Percentiles rank a stretch among this genome's conserved stretches.
phyloP scores from a whole-genome alignment of 2,329 filamentous ascomycete species.

The Fusarium praegraminearum region DNA sequence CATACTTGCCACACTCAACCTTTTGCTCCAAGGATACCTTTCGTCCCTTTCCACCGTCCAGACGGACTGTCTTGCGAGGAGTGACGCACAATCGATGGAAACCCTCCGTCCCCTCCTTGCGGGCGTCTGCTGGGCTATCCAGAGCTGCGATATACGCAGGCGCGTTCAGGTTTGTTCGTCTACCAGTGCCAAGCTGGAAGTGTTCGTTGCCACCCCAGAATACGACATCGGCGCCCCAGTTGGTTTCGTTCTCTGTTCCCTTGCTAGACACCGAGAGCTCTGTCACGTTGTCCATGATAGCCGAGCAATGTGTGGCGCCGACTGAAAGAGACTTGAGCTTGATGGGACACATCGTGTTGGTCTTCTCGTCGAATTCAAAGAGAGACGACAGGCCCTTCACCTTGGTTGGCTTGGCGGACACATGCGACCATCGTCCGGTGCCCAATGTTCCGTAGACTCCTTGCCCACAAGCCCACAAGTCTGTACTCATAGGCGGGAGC shows the following conservation, averaged over 20 bases:
- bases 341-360: conserved; percentile 78
- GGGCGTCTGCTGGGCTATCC: conserved; percentile 71
- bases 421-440: conserved; percentile 89
- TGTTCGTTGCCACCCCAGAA: conserved; percentile 97
- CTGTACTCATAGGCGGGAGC: conserved; percentile 56
- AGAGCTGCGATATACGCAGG: conserved; percentile 84
- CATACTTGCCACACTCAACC: conserved; percentile 85
- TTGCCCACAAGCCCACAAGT: conserved; percentile 88
- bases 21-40: conserved; percentile 85
- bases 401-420: conserved; percentile 81
- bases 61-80: conserved; percentile 75
- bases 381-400: conserved; percentile 86
- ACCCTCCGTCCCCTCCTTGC: conserved; percentile 70
- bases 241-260: conserved; percentile 75
- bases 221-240: conserved; percentile 88
- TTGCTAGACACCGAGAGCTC: conserved; percentile 67
- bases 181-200: conserved; percentile 93
- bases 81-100: conserved; percentile 84
- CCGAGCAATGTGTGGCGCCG: conserved; percentile 83
- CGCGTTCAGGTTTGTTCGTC: conserved; percentile 80
- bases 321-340: conserved; percentile 78
- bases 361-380: conserved; percentile 85
- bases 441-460: conserved; percentile 88
- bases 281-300: conserved; percentile 85
- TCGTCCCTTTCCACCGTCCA: conserved; percentile 71